phyloP scores from a whole-genome alignment of 495 filamentous ascomycete genomes.

The Penicillium malachiteum region DNA sequence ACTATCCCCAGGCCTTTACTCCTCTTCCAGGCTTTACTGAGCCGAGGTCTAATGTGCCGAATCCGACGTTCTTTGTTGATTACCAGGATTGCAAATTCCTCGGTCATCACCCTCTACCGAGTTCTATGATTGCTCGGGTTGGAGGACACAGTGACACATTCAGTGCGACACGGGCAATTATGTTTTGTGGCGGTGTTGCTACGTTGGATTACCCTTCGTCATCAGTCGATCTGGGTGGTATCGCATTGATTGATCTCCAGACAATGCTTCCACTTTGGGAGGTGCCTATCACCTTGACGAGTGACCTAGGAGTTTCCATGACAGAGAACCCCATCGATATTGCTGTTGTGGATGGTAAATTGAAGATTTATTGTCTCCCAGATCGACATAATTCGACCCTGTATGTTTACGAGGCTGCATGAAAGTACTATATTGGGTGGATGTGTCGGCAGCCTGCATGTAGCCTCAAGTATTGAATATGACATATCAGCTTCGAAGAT shows the following conservation, averaged over 20 bases:
- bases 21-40: constrained; percentile 24
- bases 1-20: constrained; percentile 12
- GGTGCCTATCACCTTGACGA: constrained; percentile 33
- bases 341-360: constrained; percentile 31
- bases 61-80: constrained; percentile 32
- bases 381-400: constrained; percentile 36
- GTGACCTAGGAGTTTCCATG: constrained; percentile 24
- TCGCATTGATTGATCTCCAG: constrained; percentile 35
- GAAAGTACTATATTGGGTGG: not conserved
- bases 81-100: constrained; percentile 44
- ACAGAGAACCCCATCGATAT: constrained; percentile 40
- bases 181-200: constrained; percentile 38
- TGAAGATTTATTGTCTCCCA: constrained; percentile 35
- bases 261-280: constrained; percentile 34
- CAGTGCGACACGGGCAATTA: constrained; percentile 17
- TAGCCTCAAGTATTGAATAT: no score
- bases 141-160: not conserved
- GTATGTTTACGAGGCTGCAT: constrained; percentile 33
- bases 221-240: constrained; percentile 25
- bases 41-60: constrained; percentile 14
- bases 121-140: constrained; percentile 1
- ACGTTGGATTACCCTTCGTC: constrained; percentile 13
- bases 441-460: no score
- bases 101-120: constrained; percentile 22
- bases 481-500: no score